Base-by-base conservation (phyloP, 2,329 filamentous ascomycete species). In the Akanthomyces muscarius region DNA sequence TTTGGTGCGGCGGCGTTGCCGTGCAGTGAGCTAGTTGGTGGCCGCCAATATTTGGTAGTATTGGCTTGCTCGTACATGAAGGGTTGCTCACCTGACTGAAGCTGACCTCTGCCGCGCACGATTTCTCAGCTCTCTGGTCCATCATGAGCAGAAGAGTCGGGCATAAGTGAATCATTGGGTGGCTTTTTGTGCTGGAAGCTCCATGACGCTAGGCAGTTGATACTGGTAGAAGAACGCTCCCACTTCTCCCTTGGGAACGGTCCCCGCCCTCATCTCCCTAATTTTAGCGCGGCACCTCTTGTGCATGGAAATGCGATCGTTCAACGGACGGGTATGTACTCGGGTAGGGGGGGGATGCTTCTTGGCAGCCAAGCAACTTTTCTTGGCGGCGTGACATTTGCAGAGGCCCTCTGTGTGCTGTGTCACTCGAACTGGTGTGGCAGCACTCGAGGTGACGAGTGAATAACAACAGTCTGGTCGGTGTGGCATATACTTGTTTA, bases 31-130 rank as follows among this genome's bases (percentile, higher is more conserved):
- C 10, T 5, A 23, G 28, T 23, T 18, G 4, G 33, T 41, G 33
- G 47, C 33, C 18, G 23, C 38, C 38, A 41, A 33, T 16, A 25
- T n/a, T n/a, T 2, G 28, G 45, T 60, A 13, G 57, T 33, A 44
- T 52, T 44, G 45, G 47, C 57, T 51, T 42, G 18, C n/a, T 52
- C 36, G 23, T 44, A 61, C 58, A 61, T 61, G 50, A 61, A 53
- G 50, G 18, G 6, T 14, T 44, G 58, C 58, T 61, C 58, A 61
- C 58, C 58, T 61, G 58, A 61, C 58, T 36, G 2, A 11, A 10
- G 33, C 8, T 11, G 33, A 30, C 10, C 5, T 6, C 23, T 50
- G 14, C 55, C 44, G 41, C 23, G 16, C 53, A 41, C 38, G 38
- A 41, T 36, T 36, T 11, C 33, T 36, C 7, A 11, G 7, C 33